Evolutionary conservation across 108 stramenopile species (phyloP).

Genomic region (Skeletonema tropicum): DNA sequence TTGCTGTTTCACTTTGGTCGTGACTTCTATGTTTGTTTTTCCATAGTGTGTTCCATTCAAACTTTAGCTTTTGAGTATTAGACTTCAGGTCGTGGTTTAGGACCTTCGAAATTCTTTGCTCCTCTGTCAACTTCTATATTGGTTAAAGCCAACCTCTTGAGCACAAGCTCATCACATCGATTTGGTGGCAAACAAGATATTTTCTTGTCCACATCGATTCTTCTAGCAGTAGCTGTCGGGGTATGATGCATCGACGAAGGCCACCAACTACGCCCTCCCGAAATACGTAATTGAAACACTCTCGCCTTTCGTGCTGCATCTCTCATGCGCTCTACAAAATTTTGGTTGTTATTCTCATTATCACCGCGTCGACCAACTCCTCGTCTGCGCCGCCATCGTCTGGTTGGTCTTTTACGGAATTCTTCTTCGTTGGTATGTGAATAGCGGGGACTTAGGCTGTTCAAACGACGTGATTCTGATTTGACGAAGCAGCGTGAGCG

Average conservation of each 20-base stretch:
- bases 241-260: background rate
- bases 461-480: background rate
- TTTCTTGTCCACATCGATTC: background rate
- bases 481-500: background rate
- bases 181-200: background rate
- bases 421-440: background rate
- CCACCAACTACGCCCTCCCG: background rate
- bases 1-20: background rate
- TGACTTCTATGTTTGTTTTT: background rate
- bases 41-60: background rate
- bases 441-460: background rate
- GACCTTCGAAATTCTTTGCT: background rate
- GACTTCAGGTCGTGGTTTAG: background rate
- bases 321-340: background rate
- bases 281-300: background rate
- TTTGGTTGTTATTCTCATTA: background rate
- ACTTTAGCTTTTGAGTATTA: background rate
- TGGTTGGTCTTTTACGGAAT: background rate
- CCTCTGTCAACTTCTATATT: background rate
- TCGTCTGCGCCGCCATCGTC: background rate
- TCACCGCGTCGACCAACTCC: background rate
- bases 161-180: background rate
- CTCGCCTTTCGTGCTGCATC: background rate
- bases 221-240: background rate
- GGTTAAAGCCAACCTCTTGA: background rate